These are phyloP conservation scores for Penicillium canariense DNA, from an alignment of 495 filamentous ascomycete species.

Conservation along the genomic window DNA sequence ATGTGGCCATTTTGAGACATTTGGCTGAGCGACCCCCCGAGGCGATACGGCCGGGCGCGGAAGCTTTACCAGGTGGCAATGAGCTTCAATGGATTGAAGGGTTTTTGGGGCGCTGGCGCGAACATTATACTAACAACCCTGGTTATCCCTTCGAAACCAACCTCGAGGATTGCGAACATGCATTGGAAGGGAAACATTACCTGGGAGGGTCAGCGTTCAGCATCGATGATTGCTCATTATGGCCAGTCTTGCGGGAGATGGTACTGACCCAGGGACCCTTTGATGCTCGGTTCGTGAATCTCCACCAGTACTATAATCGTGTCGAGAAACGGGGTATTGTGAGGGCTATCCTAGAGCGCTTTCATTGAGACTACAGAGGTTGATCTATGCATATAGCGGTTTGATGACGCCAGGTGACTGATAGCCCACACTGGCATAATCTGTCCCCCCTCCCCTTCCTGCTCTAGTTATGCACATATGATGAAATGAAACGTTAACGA, in stretches of 20 bases:
- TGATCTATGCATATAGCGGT: neutral
- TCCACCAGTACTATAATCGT: conserved; percentile 53
- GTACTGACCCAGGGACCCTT: conserved; percentile 29
- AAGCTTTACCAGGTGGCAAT: conserved; percentile 32
- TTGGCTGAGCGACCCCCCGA: conserved; percentile 26
- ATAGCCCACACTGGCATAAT: too few species aligned
- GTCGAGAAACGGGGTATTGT: conserved; percentile 51
- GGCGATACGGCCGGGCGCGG: conserved; percentile 30
- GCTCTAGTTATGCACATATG: conserved; percentile 17
- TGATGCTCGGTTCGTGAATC: conserved; percentile 37
- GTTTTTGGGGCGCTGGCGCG: conserved; percentile 33
- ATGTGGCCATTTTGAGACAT: conserved; percentile 33
- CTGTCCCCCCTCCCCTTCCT: neutral
- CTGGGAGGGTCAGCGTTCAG: conserved; percentile 55
- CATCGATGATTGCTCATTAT: conserved; percentile 69
- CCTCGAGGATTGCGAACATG: conserved; percentile 50
- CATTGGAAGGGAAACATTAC: conserved; percentile 47
- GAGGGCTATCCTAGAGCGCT: conserved; percentile 41
- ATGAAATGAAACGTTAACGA: conserved; percentile 4
- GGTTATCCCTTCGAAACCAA: conserved; percentile 16
- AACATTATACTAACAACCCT: conserved; percentile 11
- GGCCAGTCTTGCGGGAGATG: conserved; percentile 66
- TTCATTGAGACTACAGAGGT: conserved; percentile 8
- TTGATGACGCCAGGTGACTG: neutral
- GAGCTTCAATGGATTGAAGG: conserved; percentile 33